These are phyloP conservation scores for Fusarium xyrophilum DNA, from an alignment of 2,329 filamentous ascomycete genomes.

Conservation along the genomic window DNA sequence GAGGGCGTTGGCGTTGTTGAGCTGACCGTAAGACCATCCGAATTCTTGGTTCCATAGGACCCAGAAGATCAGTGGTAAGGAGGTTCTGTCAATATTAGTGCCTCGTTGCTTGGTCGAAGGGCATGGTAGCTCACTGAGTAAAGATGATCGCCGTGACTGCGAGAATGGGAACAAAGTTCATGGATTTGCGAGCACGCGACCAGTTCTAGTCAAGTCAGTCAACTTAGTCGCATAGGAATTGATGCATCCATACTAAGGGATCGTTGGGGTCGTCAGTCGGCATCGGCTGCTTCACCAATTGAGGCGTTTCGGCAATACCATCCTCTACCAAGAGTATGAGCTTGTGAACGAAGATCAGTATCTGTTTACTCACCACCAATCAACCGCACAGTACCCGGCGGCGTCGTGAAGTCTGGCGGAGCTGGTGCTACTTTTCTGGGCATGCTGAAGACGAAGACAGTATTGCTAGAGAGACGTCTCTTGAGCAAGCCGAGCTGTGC, in stretches of 20 bases:
- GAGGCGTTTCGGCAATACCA: neutral
- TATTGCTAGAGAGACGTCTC: neutral
- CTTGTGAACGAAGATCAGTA: neutral
- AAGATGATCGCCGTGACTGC: neutral
- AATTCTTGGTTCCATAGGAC: slow-evolving; percentile 41
- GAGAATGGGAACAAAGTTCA: neutral
- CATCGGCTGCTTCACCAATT: neutral
- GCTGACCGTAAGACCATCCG: slow-evolving; percentile 28
- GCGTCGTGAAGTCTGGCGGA: neutral
- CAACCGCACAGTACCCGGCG: neutral
- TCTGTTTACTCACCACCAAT: neutral
- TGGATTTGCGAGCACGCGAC: neutral
- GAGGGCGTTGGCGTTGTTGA: slow-evolving; percentile 36
- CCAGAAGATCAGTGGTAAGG: slow-evolving; percentile 41
- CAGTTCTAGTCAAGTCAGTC: neutral
- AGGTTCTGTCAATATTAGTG: slow-evolving; percentile 8
- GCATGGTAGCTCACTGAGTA: neutral
- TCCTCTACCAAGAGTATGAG: neutral
- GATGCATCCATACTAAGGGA: neutral
- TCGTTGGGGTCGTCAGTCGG: neutral
- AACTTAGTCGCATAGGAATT: neutral
- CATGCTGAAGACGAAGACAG: neutral
- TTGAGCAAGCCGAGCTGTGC: neutral
- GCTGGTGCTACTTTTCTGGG: neutral
- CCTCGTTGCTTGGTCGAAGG: accelerated